Percentiles rank a stretch among this genome's conserved stretches.
Evolutionary conservation across 78 protist genomes (phyloP).

Genomic region (Chrysochromulina parva): DNA sequence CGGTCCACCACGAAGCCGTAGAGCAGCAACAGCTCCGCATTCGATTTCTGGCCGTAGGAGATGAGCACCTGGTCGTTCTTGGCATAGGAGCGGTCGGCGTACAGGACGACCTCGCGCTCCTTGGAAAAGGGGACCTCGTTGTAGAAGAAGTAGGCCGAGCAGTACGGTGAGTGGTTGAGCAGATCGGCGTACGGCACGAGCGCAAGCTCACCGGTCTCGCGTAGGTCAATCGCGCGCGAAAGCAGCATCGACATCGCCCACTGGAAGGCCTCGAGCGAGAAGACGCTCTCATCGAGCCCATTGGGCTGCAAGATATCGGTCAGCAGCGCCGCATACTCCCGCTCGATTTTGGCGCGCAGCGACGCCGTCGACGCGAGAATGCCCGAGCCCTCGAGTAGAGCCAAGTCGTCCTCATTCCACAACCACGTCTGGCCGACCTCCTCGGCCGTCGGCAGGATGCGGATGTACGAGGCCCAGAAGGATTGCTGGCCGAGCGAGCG

Average conservation of each 20-base stretch:
- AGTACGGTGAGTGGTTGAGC: slow-evolving; percentile 27
- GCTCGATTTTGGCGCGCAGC: neutral
- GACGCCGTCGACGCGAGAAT: neutral
- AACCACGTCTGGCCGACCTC: neutral
- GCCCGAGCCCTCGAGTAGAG: neutral
- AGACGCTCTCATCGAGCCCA: no score
- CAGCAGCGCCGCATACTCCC: neutral
- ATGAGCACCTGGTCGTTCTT: neutral
- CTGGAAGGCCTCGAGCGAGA: neutral
- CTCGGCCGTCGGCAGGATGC: neutral
- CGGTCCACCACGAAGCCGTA: slow-evolving; percentile 24
- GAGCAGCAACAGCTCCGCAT: slow-evolving; percentile 15
- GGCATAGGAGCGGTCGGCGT: neutral
- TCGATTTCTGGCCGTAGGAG: slow-evolving; percentile 16
- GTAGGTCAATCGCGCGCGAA: neutral
- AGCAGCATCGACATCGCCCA: slow-evolving; percentile 15
- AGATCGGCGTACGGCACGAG: slow-evolving; percentile 21
- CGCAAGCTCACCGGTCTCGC: neutral
- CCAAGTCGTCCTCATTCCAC: neutral
- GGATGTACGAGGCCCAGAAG: neutral
- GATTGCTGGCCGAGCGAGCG: neutral
- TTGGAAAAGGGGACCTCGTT: neutral
- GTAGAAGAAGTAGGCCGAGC: neutral
- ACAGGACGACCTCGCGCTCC: neutral
- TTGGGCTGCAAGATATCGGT: no score